Evolutionary conservation across 192 early-diverging fungal genomes (phyloP).

Genomic region (Geranomyces michiganensis): DNA sequence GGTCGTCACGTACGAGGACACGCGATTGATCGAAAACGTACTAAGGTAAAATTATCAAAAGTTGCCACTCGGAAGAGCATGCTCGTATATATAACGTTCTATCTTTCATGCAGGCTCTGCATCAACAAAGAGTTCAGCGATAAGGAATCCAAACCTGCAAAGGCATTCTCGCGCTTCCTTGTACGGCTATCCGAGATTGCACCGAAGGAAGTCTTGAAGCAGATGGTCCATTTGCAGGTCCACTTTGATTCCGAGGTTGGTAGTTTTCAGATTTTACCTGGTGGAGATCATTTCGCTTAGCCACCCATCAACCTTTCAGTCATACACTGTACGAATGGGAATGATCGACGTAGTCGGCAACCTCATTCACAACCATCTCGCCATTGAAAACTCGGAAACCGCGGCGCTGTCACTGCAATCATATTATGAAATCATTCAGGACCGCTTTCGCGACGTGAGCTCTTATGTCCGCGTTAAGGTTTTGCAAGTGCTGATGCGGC

Average conservation of each 20-base stretch:
- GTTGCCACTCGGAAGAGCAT: not conserved
- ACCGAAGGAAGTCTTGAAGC: constrained; percentile 83
- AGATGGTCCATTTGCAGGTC: constrained; percentile 81
- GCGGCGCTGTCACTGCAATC: constrained; percentile 72
- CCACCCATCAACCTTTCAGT: constrained; percentile 46
- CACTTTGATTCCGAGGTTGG: constrained; percentile 88
- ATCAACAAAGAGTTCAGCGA: constrained; percentile 39
- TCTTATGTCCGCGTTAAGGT: constrained; percentile 86
- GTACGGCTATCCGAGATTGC: constrained; percentile 77
- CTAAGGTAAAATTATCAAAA: constrained; percentile 17
- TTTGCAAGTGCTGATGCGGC: constrained; percentile 77
- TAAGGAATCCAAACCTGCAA: constrained; percentile 75
- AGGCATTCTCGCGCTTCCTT: constrained; percentile 83
- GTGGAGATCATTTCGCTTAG: not conserved
- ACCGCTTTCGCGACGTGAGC: constrained; percentile 89
- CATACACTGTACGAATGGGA: constrained; percentile 81
- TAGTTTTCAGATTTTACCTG: not conserved
- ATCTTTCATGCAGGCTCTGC: constrained; percentile 9
- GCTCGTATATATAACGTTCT: not conserved
- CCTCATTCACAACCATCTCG: constrained; percentile 75
- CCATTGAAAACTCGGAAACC: constrained; percentile 68
- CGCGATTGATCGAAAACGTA: constrained; percentile 31
- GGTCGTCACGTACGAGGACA: constrained; percentile 24
- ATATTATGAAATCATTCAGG: constrained; percentile 90
- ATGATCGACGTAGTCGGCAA: constrained; percentile 90